These are phyloP conservation scores for Penicillium cataractarum DNA, from an alignment of 495 filamentous ascomycete genomes.

Conservation along the genomic window DNA sequence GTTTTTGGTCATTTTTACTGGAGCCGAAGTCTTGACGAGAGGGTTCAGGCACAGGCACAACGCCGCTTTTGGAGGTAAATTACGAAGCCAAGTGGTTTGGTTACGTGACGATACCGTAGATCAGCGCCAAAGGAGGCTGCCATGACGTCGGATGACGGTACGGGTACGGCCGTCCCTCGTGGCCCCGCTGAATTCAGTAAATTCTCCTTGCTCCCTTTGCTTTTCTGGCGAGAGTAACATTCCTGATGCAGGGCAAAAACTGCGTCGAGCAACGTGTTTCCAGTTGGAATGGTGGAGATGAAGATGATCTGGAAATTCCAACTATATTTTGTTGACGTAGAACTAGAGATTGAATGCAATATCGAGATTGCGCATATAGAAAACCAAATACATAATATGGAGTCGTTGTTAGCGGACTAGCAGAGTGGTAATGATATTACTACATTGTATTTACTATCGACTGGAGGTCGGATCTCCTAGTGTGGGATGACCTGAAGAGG, in stretches of 20 bases:
- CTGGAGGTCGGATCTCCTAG: neutral
- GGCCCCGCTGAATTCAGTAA: constrained; percentile 9
- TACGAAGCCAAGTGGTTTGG: neutral
- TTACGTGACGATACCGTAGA: constrained; percentile 10
- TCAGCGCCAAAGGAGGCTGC: neutral
- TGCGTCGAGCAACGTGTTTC: constrained; percentile 4
- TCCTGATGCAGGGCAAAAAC: neutral
- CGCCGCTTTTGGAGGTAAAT: constrained; percentile 7
- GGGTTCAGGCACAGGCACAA: constrained; percentile 27
- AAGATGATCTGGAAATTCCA: neutral
- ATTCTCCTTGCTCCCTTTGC: neutral
- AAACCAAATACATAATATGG: too few relatives aligned
- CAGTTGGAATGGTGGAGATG: constrained; percentile 1
- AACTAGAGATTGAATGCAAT: too few relatives aligned
- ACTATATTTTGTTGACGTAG: neutral
- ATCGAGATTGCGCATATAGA: too few relatives aligned
- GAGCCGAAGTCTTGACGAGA: constrained; percentile 7
- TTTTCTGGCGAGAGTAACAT: neutral
- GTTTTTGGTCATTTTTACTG: neutral
- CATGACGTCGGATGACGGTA: constrained; percentile 13
- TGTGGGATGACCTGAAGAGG: constrained; percentile 24
- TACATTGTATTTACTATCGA: neutral
- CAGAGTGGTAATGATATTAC: neutral
- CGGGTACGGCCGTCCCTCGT: constrained; percentile 9
- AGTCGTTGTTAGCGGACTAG: neutral